Conservation (phyloP, 768 basidiomycete genomes). For the Coprinopsis strossmayeri region DNA sequence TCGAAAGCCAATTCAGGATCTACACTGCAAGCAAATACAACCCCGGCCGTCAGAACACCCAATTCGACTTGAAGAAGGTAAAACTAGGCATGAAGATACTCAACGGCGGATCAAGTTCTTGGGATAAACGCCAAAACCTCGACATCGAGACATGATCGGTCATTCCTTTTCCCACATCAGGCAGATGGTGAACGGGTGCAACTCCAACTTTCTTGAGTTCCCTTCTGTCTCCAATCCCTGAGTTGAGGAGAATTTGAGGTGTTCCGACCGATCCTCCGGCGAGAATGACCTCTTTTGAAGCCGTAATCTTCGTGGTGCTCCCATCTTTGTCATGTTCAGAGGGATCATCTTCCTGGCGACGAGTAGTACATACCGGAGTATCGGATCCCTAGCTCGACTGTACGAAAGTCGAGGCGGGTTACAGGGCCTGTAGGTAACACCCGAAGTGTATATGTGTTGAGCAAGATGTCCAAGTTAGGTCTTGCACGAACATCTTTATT, state of each 20-base stretch:
- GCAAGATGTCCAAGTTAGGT: background rate
- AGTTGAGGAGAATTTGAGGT: conserved; percentile 20
- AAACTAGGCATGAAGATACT: background rate
- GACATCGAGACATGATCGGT: conserved; percentile 12
- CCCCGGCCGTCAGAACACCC: conserved; percentile 3
- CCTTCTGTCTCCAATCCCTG: conserved; percentile 20
- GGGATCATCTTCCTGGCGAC: background rate
- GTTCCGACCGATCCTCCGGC: conserved; percentile 19
- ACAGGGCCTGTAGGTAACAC: background rate
- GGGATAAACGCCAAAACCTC: background rate
- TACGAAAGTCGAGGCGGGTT: background rate
- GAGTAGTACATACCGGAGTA: background rate
- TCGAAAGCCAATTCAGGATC: conserved; percentile 4
- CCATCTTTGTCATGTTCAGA: background rate
- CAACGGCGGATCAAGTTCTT: background rate
- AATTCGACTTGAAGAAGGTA: background rate
- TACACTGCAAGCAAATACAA: background rate
- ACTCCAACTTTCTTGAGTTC: conserved; percentile 15
- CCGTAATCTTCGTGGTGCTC: conserved; percentile 27
- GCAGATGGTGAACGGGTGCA: conserved; percentile 14
- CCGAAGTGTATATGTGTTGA: background rate
- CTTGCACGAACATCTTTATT: background rate
- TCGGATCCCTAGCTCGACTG: conserved; percentile 6
- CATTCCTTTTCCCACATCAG: conserved; percentile 18
- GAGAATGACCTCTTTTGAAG: conserved; percentile 44